Percentiles rank a stretch among this genome's conserved stretches.
These are phyloP conservation scores for Pseudozyma sp. DNA, from an alignment of 1,284 basidiomycete genomes.

Conservation along the genomic window DNA sequence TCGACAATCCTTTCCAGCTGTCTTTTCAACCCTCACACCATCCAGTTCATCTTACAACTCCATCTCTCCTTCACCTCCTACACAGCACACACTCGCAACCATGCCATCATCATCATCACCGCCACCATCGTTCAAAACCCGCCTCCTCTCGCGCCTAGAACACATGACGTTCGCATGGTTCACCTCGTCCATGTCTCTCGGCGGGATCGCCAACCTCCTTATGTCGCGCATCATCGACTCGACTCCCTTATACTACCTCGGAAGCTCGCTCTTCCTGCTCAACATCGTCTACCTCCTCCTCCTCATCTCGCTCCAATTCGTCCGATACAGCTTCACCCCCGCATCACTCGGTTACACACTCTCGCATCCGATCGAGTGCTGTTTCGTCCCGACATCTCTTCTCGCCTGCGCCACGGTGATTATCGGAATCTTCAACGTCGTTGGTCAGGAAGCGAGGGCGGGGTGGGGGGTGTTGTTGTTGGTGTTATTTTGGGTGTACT, in stretches of 20 bases:
- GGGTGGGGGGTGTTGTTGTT: background rate
- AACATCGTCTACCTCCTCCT: conserved; percentile 25
- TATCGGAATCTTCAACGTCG: conserved; percentile 8
- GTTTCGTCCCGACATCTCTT: conserved; percentile 36
- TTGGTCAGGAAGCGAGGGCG: background rate
- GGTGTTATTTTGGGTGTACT: conserved; percentile 33
- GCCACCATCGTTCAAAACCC: background rate
- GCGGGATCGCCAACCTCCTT: conserved; percentile 35
- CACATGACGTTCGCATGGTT: conserved; percentile 45
- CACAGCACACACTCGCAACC: background rate
- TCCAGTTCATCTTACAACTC: background rate
- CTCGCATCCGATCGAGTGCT: conserved; percentile 36
- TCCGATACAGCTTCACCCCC: conserved; percentile 14
- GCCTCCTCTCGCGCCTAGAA: conserved; percentile 7
- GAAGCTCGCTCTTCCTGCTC: conserved; percentile 17
- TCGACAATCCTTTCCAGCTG: too few relatives aligned
- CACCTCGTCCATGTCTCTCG: conserved; percentile 39
- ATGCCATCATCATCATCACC: background rate
- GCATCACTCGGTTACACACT: conserved; percentile 16
- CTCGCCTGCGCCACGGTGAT: conserved; percentile 37
- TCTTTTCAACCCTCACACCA: too few relatives aligned
- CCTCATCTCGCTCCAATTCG: conserved; percentile 17
- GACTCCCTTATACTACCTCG: conserved; percentile 12
- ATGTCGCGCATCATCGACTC: conserved; percentile 19
- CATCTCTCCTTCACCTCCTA: background rate